phyloP scores from a whole-genome alignment of 2,329 filamentous ascomycete genomes.

The Colletotrichum sp. region DNA sequence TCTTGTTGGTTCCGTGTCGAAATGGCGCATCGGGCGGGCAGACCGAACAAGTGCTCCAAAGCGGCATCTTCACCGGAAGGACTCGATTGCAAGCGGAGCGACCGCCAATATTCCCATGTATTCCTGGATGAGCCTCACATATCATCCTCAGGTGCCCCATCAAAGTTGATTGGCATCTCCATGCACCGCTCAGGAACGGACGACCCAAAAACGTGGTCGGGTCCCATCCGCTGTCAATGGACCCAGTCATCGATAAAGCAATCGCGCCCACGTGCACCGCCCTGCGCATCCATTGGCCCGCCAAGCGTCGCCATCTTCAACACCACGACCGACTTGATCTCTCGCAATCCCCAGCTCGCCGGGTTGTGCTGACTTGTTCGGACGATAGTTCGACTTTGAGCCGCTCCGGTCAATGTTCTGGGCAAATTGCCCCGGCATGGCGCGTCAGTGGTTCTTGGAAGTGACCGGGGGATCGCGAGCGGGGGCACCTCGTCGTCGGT shows the following conservation, averaged over 20 bases:
- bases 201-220: constrained; percentile 4
- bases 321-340: not conserved
- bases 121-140: not conserved
- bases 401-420: not conserved
- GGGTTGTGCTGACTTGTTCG: not conserved
- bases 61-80: not conserved
- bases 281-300: constrained; percentile 34
- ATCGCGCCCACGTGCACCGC: constrained; percentile 25
- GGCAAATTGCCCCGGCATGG: constrained; percentile 19
- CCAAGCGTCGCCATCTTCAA: not conserved
- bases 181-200: not conserved
- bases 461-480: not conserved
- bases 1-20: not conserved
- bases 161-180: not conserved
- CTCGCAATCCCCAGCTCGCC: not conserved
- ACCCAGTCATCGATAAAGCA: not conserved
- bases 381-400: constrained; percentile 12
- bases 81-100: not conserved
- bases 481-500: not conserved
- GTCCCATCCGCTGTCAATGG: constrained; percentile 3
- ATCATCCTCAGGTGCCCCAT: not conserved
- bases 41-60: not conserved
- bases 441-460: constrained; percentile 12
- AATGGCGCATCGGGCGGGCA: not conserved
- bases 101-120: not conserved